These are phyloP conservation scores for Ampelocalamus luodianensis DNA, from an alignment of 176 grass and related monocot genomes.

Conservation along the genomic window DNA sequence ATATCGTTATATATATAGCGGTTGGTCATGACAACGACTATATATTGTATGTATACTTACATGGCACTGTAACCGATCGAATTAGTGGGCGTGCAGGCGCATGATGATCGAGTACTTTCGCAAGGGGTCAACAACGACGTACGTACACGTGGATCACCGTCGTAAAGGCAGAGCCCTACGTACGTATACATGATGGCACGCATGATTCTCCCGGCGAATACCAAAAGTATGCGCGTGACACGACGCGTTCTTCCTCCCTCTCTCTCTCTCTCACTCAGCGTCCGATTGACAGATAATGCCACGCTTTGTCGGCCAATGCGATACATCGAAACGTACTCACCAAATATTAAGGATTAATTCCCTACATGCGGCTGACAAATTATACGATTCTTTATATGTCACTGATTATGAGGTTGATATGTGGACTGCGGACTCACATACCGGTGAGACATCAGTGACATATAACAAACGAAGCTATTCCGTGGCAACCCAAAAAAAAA, in stretches of 20 bases:
- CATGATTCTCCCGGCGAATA: background rate
- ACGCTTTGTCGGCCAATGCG: slow-evolving; percentile 43
- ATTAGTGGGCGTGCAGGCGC: background rate
- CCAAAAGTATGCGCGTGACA: slow-evolving; percentile 22
- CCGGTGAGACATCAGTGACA: too few relatives aligned
- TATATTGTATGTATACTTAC: background rate
- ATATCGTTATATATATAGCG: background rate
- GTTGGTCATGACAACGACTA: slow-evolving; percentile 33
- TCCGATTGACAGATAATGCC: slow-evolving; percentile 8
- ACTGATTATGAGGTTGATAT: too few relatives aligned
- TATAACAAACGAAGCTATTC: too few relatives aligned
- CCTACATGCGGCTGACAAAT: too few relatives aligned
- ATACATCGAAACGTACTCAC: slow-evolving; percentile 7
- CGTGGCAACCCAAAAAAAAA: background rate
- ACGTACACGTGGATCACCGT: background rate
- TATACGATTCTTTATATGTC: too few relatives aligned
- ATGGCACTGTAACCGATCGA: background rate
- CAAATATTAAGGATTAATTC: too few relatives aligned
- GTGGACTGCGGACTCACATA: too few relatives aligned
- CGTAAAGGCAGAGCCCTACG: background rate
- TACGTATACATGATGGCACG: background rate
- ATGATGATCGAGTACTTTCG: background rate
- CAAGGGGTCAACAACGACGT: slow-evolving; percentile 8
- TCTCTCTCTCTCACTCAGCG: background rate
- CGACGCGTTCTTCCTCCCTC: background rate